These are phyloP conservation scores for Cudoniella acicularis DNA, from an alignment of 495 filamentous ascomycete species.

Conservation along the genomic window DNA sequence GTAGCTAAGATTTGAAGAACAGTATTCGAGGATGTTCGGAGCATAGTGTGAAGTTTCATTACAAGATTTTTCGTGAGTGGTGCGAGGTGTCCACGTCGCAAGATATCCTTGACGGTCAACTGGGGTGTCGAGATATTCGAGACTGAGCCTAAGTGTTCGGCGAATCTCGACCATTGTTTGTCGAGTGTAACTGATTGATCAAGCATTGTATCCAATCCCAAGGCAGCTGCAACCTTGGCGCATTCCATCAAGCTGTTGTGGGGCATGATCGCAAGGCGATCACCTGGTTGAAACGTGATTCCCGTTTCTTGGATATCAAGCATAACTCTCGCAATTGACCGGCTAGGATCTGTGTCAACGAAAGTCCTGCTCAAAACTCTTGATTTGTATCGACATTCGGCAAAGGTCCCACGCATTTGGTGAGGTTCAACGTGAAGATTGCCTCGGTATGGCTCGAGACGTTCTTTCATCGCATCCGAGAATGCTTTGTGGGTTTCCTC, in stretches of 20 bases:
- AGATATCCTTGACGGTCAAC: slow-evolving; percentile 29
- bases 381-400: slow-evolving; percentile 32
- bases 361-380: slow-evolving; percentile 20
- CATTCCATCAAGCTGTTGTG: slow-evolving; percentile 28
- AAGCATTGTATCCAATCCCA: slow-evolving; percentile 27
- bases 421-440: slow-evolving; percentile 29
- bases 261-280: slow-evolving; percentile 34
- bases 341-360: slow-evolving; percentile 26
- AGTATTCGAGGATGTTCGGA: slow-evolving; percentile 28
- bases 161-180: slow-evolving; percentile 28
- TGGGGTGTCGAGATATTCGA: slow-evolving; percentile 12
- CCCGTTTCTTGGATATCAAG: slow-evolving; percentile 30
- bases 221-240: slow-evolving; percentile 27
- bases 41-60: slow-evolving; percentile 21
- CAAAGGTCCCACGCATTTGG: slow-evolving; percentile 32
- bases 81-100: slow-evolving; percentile 29
- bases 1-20: slow-evolving; percentile 27
- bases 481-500: slow-evolving; percentile 33
- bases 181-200: slow-evolving; percentile 26
- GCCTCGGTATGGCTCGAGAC: slow-evolving; percentile 30
- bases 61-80: slow-evolving; percentile 31
- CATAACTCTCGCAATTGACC: slow-evolving; percentile 28
- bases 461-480: slow-evolving; percentile 36
- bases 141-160: slow-evolving; percentile 26
- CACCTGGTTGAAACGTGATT: slow-evolving; percentile 33